Base-by-base conservation (phyloP, 2,329 filamentous ascomycete species). In the Lachnellula suecica region DNA sequence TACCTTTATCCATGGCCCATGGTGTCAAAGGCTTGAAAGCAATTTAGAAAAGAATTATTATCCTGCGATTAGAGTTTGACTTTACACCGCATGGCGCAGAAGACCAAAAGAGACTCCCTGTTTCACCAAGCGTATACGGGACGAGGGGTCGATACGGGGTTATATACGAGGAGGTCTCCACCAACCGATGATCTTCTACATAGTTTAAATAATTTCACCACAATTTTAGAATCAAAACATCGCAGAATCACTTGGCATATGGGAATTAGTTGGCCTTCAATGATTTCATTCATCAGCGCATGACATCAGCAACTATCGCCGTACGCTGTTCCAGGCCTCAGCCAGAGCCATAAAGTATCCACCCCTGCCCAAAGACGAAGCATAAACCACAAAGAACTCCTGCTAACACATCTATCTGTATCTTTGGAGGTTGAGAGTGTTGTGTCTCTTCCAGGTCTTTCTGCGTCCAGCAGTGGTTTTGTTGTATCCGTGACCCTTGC, bases 361-460 rank as follows among this genome's bases (percentile, higher is more conserved):
- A 56, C 50, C 51, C 45, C 53, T 47, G 49, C 53, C 51, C 47
- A 54, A 43, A 52, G 44, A 54, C 49, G 53, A 54, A 62, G 48
- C 52, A 62, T 45, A 64, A 61, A 53, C 52, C 51, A 57, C 57
- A 44, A 49, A 60, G 47, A 62, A 60, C 54, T 57, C 58, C 60
- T 35, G 43, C 56, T 61, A 66, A 63, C 40, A 65, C 55, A 60
- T 64, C 63, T 89, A 96, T 80, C 92, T 86, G 89, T 97, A 97
- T 78, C 92, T 87, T 92, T 93, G 97, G 76, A 96, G 90, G 71
- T 89, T 96, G 75, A 96, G 87, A 78, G 93, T 99, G 89, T 99
- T 99, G 85, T 96, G 91, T 76, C 89, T 86, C 90, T 96, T 96
- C 95, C 94, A 99, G 76, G 93, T 99, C 91, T 99, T 97, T 84